A percentile compares a stretch with the other conserved stretches of the same genome.
Conservation (phyloP, 2,329 filamentous ascomycete genomes). For the Talaromyces pinophilus region DNA sequence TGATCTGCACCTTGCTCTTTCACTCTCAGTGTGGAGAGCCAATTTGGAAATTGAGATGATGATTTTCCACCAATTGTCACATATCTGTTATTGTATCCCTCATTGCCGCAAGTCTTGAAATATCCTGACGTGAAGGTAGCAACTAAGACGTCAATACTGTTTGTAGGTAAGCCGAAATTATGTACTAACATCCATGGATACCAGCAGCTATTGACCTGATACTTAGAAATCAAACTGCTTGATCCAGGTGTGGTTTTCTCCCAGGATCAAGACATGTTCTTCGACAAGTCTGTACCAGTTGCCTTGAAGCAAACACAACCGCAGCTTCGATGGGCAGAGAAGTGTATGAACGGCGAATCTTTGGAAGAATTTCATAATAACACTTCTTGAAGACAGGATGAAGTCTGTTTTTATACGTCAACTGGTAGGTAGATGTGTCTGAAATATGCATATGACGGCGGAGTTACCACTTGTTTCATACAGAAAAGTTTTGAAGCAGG, state of each 20-base stretch:
- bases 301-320: not conserved
- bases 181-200: not conserved
- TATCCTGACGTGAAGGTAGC: not conserved
- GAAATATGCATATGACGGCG: not conserved
- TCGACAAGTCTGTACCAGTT: not conserved
- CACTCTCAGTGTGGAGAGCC: not conserved
- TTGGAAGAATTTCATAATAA: too few species aligned
- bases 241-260: not conserved
- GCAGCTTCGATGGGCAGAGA: not conserved
- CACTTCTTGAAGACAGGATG: not conserved
- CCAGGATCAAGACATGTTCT: not conserved
- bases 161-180: not conserved
- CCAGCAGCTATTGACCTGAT: not conserved
- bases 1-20: not conserved
- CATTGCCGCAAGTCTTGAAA: not conserved
- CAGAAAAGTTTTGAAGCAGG: not conserved
- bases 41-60: not conserved
- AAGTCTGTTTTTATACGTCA: not conserved
- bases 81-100: not conserved
- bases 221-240: not conserved
- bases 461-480: not conserved
- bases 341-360: too few species aligned
- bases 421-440: not conserved
- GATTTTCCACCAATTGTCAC: slow-evolving; percentile 3
- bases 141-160: not conserved